These are phyloP conservation scores for Suhomyces kunorum DNA, from an alignment of 1,139 yeast genomes.

Conservation along the genomic window DNA sequence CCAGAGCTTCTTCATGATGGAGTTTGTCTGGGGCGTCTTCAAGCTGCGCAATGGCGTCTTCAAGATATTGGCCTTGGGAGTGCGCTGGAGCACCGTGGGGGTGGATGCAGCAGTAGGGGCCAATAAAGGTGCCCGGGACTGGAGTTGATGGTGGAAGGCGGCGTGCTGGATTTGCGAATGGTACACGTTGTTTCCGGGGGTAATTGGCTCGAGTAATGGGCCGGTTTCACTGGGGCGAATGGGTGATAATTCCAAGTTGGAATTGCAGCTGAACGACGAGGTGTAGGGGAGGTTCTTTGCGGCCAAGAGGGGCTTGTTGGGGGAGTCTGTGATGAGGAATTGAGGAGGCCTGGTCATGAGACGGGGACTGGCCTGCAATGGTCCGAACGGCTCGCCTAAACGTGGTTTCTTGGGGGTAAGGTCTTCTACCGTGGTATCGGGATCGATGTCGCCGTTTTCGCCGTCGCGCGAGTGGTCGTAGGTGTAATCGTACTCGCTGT, in stretches of 20 bases:
- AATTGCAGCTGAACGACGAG: conserved; percentile 66
- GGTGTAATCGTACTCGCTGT: conserved; percentile 11
- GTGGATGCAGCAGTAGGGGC: conserved; percentile 8
- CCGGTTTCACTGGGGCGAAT: conserved; percentile 59
- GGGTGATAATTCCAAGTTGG: conserved; percentile 65
- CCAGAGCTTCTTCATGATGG: conserved; percentile 54
- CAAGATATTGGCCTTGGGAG: conserved; percentile 34
- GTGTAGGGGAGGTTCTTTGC: conserved; percentile 49
- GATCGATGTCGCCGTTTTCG: conserved; percentile 11
- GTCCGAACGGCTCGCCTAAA: conserved; percentile 17
- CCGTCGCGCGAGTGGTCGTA: conserved; percentile 9
- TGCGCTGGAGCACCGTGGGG: conserved; percentile 17
- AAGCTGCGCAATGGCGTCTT: conserved; percentile 44
- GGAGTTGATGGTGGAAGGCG: conserved; percentile 14
- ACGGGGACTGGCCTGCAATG: conserved; percentile 9
- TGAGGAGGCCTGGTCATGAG: conserved; percentile 24
- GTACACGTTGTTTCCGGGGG: conserved; percentile 41
- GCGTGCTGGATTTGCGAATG: conserved; percentile 13
- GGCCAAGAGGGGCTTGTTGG: conserved; percentile 43
- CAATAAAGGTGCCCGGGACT: conserved; percentile 14
- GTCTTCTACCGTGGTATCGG: conserved; percentile 13
- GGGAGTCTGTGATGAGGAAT: conserved; percentile 37
- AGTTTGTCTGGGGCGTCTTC: conserved; percentile 45
- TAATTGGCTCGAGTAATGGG: conserved; percentile 59
- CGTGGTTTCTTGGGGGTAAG: conserved; percentile 22